A percentile compares a stretch with the other conserved stretches of the same genome.
phyloP scores from a whole-genome alignment of 1,284 basidiomycete genomes.

The Rhodotorula sp. region DNA sequence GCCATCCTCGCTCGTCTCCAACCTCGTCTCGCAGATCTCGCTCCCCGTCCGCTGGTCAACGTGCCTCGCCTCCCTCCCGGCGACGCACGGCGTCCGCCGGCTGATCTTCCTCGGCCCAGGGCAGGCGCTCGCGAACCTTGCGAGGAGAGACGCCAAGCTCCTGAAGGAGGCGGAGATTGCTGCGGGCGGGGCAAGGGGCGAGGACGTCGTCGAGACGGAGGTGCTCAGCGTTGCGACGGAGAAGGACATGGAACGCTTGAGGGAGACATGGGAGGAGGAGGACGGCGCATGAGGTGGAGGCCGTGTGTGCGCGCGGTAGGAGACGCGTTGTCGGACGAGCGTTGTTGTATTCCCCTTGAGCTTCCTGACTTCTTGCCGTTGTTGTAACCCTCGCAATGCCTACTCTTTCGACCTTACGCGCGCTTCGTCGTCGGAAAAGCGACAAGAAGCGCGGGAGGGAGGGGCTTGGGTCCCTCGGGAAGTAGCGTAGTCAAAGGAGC shows the following conservation, averaged over 20 bases:
- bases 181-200: background rate
- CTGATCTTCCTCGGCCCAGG: constrained; percentile 48
- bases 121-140: constrained; percentile 47
- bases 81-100: constrained; percentile 26
- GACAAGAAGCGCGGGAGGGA: no score
- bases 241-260: constrained; percentile 30
- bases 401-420: no score
- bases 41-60: constrained; percentile 47
- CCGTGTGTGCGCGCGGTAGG: no score
- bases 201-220: constrained; percentile 16
- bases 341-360: background rate
- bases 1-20: constrained; percentile 39
- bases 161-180: constrained; percentile 14
- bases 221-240: constrained; percentile 42
- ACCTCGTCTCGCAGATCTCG: constrained; percentile 47
- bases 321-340: background rate
- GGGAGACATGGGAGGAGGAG: constrained; percentile 27
- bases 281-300: constrained; percentile 5
- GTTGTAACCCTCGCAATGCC: no score
- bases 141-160: constrained; percentile 41
- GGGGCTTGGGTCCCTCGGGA: no score
- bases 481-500: no score
- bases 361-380: no score
- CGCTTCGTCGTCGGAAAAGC: no score
- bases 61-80: constrained; percentile 39